Evolutionary conservation across 2,329 filamentous ascomycete genomes (phyloP).

Genomic region (Aspergillus phoenicis): DNA sequence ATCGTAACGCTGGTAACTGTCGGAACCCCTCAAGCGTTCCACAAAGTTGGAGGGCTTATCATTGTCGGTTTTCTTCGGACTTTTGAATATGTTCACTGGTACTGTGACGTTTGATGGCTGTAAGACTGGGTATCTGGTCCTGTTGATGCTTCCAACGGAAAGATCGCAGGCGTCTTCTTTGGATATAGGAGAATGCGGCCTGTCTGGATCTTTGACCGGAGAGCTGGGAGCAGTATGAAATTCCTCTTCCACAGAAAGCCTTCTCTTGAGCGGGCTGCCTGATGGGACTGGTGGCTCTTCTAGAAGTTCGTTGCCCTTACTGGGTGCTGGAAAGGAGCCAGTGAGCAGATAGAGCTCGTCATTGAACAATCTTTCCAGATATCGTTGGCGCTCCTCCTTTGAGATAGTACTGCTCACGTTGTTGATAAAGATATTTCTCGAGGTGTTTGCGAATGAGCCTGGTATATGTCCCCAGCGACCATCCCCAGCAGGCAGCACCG

Average conservation of each 20-base stretch:
- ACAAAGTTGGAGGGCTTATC: conserved; percentile 18
- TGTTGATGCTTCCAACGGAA: neutral
- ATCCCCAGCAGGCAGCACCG: neutral
- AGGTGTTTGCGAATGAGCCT: conserved; percentile 25
- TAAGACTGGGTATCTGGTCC: neutral
- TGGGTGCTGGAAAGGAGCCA: conserved; percentile 20
- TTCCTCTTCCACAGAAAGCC: conserved; percentile 25
- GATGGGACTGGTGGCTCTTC: conserved; percentile 15
- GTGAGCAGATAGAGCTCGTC: conserved; percentile 37
- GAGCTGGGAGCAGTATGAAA: conserved; percentile 37
- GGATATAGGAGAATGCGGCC: neutral
- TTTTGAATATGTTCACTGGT: conserved; percentile 11
- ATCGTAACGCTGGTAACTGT: conserved; percentile 23
- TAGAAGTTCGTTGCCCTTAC: neutral
- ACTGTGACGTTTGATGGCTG: neutral
- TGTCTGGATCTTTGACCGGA: conserved; percentile 22
- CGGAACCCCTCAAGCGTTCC: conserved; percentile 23
- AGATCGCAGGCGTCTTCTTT: neutral
- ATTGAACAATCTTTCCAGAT: conserved; percentile 33
- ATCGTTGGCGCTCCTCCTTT: conserved; percentile 26
- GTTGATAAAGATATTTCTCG: conserved; percentile 11
- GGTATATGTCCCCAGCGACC: conserved; percentile 30
- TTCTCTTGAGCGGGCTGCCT: conserved; percentile 15
- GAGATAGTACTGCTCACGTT: conserved; percentile 14
- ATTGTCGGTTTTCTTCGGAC: neutral